These are phyloP conservation scores for Collybia sordida DNA, from an alignment of 768 basidiomycete species.

Conservation along the genomic window DNA sequence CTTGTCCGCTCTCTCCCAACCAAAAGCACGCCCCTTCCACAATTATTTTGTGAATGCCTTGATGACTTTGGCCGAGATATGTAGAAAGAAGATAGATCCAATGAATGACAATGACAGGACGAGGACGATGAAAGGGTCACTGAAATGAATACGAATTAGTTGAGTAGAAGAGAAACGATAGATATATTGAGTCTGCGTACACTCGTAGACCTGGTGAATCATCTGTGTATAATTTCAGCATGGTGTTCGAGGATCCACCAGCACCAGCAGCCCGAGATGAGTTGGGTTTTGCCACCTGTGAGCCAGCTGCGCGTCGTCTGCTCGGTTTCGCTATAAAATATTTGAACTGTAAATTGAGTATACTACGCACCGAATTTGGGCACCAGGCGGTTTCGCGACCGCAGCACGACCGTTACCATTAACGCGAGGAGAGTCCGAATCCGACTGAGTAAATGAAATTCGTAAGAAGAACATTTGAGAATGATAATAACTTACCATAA, in stretches of 20 bases:
- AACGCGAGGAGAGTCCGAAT: conserved; percentile 68
- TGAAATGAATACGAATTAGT: conserved; percentile 25
- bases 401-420: conserved; percentile 37
- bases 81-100: conserved; percentile 97
- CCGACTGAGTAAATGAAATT: conserved; percentile 52
- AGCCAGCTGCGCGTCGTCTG: conserved; percentile 73
- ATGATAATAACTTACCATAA: conserved; percentile 33
- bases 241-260: conserved; percentile 95
- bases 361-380: conserved; percentile 71
- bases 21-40: not conserved
- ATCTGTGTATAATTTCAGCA: conserved; percentile 98
- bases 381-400: conserved; percentile 74
- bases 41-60: conserved; percentile 82
- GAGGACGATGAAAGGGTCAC: conserved; percentile 95
- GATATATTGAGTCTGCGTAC: conserved; percentile 51
- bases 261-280: conserved; percentile 90
- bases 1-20: conserved; percentile 7
- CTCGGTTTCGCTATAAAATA: conserved; percentile 2
- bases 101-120: conserved; percentile 96
- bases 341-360: not conserved
- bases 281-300: conserved; percentile 73
- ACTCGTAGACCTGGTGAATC: conserved; percentile 97
- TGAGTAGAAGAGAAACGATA: not conserved
- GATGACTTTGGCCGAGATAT: conserved; percentile 94
- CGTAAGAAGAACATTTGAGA: not conserved